Evolutionary conservation across 768 basidiomycete species (phyloP).

Genomic region (Leccinellum rugosiceps): DNA sequence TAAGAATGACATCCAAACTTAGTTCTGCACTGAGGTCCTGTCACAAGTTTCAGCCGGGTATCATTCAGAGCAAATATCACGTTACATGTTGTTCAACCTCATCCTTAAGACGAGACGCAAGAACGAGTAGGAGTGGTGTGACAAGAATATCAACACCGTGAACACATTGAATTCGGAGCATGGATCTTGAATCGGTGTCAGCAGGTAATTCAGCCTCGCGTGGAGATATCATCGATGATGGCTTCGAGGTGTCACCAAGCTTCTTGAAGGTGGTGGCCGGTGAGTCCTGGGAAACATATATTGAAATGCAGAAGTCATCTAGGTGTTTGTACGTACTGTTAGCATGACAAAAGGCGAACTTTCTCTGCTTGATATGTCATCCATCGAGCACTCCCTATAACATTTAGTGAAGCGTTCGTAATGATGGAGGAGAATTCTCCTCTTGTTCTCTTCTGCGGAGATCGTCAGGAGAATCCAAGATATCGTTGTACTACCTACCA

Average conservation of each 20-base stretch:
- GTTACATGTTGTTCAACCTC: constrained; percentile 47
- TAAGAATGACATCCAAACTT: constrained; percentile 41
- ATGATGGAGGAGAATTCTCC: constrained; percentile 35
- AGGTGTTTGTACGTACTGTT: constrained; percentile 34
- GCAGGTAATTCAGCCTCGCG: constrained; percentile 1
- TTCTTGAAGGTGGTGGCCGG: constrained; percentile 5
- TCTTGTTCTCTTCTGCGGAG: constrained; percentile 14
- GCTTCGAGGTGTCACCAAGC: background rate
- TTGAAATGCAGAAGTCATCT: background rate
- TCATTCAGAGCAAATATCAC: constrained; percentile 11
- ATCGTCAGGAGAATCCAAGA: constrained; percentile 11
- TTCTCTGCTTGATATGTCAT: constrained; percentile 42
- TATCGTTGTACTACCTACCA: constrained; percentile 10
- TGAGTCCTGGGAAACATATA: constrained; percentile 10
- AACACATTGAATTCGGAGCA: constrained; percentile 38
- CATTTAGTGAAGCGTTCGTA: constrained; percentile 50
- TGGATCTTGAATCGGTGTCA: constrained; percentile 1
- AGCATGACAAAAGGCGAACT: constrained; percentile 44
- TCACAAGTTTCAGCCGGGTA: constrained; percentile 4
- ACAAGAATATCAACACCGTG: constrained; percentile 40
- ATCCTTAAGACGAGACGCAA: constrained; percentile 42
- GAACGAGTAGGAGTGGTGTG: constrained; percentile 55
- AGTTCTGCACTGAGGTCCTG: constrained; percentile 39
- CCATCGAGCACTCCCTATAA: constrained; percentile 38
- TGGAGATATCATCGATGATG: constrained; percentile 2